Base-by-base conservation (phyloP, 768 basidiomycete genomes). In the Amanita subjunquillea region DNA sequence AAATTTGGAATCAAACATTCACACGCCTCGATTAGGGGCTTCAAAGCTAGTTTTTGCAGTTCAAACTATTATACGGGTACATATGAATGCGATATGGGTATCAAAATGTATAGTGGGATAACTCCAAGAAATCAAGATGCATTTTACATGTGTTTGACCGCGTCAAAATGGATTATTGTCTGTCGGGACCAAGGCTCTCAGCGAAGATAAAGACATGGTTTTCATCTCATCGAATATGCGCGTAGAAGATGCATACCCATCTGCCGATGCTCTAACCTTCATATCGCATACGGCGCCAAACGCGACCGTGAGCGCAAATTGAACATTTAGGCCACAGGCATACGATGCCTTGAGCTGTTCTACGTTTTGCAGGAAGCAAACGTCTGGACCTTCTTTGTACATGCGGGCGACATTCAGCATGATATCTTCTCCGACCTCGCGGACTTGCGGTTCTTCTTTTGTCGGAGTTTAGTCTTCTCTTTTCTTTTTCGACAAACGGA, bases 321-420 rank as follows among this genome's bases (percentile, higher is more conserved):
- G 51, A 6, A 56, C 29, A 1, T 56, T 56, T n/a, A 57, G 49
- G 0, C 4, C 32, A 50, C 77, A 78, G 0, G 85, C 83, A 38
- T 69, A 79, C 0, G 84, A 83, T 0, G 83, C 81, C 58, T 79
- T 82, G 22, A 83, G 58, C 45, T 74, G 64, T 6, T 73, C 68
- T 20, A 73, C 42, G 37, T 70, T 68, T 46, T 41, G 60, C 46
- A 64, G 62, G 12, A 67, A 62, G 37, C 37, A 6, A 0, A 68
- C 61, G 29, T 46, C 62, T 10, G 69, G 63, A 34, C 62, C 66
- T 57, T 59, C 23, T 4, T 53, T 59, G 49, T 60, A 79, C 30
- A 54, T 58, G 38, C 54, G 59, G 4, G 63, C 62, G 4, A 65
- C 64, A 0, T 37, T 40, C 2, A 62, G 27, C 58, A 68, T 66